A percentile compares a stretch with the other conserved stretches of the same genome.
These are phyloP conservation scores for Spiraea crenata DNA, from an alignment of 331 rosid species.

Conservation along the genomic window DNA sequence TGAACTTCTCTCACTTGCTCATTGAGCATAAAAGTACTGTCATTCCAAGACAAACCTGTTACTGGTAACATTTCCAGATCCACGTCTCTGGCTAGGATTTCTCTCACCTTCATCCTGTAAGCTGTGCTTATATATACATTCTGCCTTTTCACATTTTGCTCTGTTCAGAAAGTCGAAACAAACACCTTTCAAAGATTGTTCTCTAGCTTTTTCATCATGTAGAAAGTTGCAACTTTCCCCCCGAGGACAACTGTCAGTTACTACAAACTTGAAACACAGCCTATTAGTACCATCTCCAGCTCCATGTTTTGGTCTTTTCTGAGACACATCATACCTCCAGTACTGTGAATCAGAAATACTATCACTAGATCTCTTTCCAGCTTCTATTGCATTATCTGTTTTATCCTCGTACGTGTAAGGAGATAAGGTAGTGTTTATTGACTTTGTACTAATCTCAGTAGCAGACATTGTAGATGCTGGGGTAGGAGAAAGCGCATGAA, in stretches of 20 bases:
- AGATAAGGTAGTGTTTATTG: conserved; percentile 65
- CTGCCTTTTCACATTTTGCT: conserved; percentile 92
- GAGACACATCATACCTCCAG: conserved; percentile 95
- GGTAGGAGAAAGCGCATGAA: conserved; percentile 92
- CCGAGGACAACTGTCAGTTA: conserved; percentile 82
- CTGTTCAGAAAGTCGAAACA: conserved; percentile 87
- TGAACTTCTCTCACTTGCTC: background rate
- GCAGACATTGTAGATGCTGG: conserved; percentile 90
- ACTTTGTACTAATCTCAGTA: conserved; percentile 62
- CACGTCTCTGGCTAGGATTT: conserved; percentile 40
- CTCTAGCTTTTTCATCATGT: conserved; percentile 77
- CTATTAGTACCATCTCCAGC: conserved; percentile 49
- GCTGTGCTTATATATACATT: conserved; percentile 80
- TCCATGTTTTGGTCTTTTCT: conserved; percentile 73
- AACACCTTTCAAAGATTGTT: conserved; percentile 77
- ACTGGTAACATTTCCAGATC: conserved; percentile 50
- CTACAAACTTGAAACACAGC: conserved; percentile 81
- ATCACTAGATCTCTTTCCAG: conserved; percentile 60
- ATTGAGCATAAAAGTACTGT: conserved; percentile 5
- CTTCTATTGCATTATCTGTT: conserved; percentile 38
- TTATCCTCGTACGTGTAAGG: conserved; percentile 56
- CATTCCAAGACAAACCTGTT: conserved; percentile 44
- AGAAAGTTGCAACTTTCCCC: conserved; percentile 80
- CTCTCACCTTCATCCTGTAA: conserved; percentile 66
- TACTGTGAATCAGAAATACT: conserved; percentile 63